Percentiles rank a stretch among this genome's conserved stretches.
Evolutionary conservation across 129 eudicot genomes (phyloP).

Genomic region (Oenanthe sinensis): DNA sequence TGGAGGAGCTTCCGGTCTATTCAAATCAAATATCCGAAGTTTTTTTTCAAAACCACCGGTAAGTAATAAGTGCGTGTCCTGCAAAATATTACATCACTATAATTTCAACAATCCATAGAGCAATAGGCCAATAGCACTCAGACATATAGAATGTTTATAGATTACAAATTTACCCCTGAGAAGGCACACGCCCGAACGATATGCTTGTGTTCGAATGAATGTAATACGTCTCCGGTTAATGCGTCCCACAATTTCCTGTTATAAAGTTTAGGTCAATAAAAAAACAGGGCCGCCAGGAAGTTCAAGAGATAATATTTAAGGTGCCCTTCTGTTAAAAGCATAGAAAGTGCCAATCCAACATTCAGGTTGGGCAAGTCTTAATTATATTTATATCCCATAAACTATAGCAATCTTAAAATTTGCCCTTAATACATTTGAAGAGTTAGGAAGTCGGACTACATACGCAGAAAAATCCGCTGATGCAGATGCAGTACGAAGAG

Average conservation of each 20-base stretch:
- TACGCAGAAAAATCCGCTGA: slow-evolving; percentile 91
- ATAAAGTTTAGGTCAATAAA: neutral
- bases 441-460: slow-evolving; percentile 18
- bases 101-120: neutral
- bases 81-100: slow-evolving; percentile 7
- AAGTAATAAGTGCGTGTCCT: slow-evolving; percentile 61
- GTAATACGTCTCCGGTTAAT: slow-evolving; percentile 70
- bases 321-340: neutral
- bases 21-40: slow-evolving; percentile 66
- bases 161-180: slow-evolving; percentile 47
- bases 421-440: neutral
- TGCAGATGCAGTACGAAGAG: slow-evolving; percentile 78
- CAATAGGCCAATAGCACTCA: neutral
- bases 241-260: slow-evolving; percentile 88
- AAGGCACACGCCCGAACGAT: slow-evolving; percentile 78
- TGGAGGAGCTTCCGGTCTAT: slow-evolving; percentile 80
- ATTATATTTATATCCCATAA: neutral
- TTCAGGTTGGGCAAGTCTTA: neutral
- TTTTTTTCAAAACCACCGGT: slow-evolving; percentile 80
- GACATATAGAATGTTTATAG: neutral
- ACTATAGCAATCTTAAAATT: neutral
- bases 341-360: neutral
- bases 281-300: neutral
- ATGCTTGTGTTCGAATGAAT: slow-evolving; percentile 88
- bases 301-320: neutral